Conservation (phyloP, 23 red algal species). For the Chondrus crispus region DNA sequence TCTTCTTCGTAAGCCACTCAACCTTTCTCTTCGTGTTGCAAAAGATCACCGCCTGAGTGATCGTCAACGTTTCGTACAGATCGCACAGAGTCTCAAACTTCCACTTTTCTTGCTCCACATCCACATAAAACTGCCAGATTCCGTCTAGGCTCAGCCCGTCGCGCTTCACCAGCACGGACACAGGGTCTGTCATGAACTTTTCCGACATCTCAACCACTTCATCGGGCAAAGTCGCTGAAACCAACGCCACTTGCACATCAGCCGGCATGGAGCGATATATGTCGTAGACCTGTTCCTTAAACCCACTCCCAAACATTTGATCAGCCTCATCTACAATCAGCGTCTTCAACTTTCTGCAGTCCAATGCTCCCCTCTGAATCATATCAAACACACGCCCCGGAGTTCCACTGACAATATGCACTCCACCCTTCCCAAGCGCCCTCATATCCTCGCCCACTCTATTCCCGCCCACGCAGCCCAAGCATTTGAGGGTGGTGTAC, state of each 20-base stretch:
- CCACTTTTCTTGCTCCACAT: slow-evolving; percentile 89
- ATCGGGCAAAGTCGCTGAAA: slow-evolving; percentile 72
- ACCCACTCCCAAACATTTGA: slow-evolving; percentile 81
- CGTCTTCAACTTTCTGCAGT: slow-evolving; percentile 17
- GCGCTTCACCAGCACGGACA: slow-evolving; percentile 78
- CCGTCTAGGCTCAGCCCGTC: slow-evolving; percentile 85
- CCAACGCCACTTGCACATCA: slow-evolving; percentile 77
- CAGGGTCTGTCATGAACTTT: slow-evolving; percentile 82
- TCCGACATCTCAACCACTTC: slow-evolving; percentile 80
- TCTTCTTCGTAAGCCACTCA: slow-evolving; percentile 83
- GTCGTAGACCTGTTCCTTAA: slow-evolving; percentile 94
- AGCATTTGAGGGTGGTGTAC: slow-evolving; percentile 37
- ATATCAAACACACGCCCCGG: slow-evolving; percentile 87
- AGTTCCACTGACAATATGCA: slow-evolving; percentile 82
- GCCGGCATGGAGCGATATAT: slow-evolving; percentile 76
- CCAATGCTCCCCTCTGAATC: slow-evolving; percentile 64
- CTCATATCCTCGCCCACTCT: slow-evolving; percentile 76
- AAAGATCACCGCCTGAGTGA: slow-evolving; percentile 91
- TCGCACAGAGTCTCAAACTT: slow-evolving; percentile 96
- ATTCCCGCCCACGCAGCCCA: slow-evolving; percentile 71
- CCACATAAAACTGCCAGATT: slow-evolving; percentile 88
- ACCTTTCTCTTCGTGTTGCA: slow-evolving; percentile 79
- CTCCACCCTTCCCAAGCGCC: slow-evolving; percentile 52
- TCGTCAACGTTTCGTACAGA: slow-evolving; percentile 86
- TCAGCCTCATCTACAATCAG: slow-evolving; percentile 92